Evolutionary conservation across 768 basidiomycete genomes (phyloP).

Genomic region (Mycena rebaudengoi): DNA sequence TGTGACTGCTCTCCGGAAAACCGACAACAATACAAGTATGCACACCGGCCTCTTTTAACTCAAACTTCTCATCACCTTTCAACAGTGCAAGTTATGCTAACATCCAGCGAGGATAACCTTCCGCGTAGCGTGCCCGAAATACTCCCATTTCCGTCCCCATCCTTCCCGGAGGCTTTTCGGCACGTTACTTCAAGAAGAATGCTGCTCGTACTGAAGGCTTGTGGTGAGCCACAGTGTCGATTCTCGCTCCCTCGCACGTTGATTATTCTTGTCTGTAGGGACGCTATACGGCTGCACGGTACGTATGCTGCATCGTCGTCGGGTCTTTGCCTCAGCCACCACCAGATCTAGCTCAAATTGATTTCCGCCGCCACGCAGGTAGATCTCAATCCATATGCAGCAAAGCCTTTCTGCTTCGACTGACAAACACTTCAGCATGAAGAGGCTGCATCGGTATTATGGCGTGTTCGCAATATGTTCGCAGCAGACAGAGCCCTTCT

Average conservation of each 20-base stretch:
- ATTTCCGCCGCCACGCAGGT: conserved; percentile 12
- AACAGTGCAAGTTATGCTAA: conserved; percentile 16
- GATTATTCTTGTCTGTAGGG: conserved; percentile 13
- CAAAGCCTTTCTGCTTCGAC: neutral
- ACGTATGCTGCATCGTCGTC: neutral
- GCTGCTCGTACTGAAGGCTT: conserved; percentile 16
- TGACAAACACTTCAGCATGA: conserved; percentile 3
- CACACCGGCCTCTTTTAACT: neutral
- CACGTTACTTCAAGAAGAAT: conserved; percentile 14
- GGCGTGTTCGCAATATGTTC: conserved; percentile 33
- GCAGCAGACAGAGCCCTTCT: conserved; percentile 19
- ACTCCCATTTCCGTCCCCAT: neutral
- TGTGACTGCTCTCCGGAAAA: conserved; percentile 9
- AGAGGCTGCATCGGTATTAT: conserved; percentile 22
- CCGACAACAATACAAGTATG: conserved; percentile 22
- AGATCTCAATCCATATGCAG: neutral
- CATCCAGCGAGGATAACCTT: conserved; percentile 2
- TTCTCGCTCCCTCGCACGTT: neutral
- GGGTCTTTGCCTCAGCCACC: neutral
- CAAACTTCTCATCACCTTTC: neutral
- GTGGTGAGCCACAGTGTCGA: conserved; percentile 14
- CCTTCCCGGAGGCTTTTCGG: conserved; percentile 11
- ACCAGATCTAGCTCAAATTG: conserved; percentile 21
- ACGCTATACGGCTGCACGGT: conserved; percentile 23
- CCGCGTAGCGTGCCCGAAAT: conserved; percentile 7